Percentiles rank a stretch among this genome's conserved stretches.
Conservation (phyloP, 768 basidiomycete genomes). For the Podaxis mareebaensis region DNA sequence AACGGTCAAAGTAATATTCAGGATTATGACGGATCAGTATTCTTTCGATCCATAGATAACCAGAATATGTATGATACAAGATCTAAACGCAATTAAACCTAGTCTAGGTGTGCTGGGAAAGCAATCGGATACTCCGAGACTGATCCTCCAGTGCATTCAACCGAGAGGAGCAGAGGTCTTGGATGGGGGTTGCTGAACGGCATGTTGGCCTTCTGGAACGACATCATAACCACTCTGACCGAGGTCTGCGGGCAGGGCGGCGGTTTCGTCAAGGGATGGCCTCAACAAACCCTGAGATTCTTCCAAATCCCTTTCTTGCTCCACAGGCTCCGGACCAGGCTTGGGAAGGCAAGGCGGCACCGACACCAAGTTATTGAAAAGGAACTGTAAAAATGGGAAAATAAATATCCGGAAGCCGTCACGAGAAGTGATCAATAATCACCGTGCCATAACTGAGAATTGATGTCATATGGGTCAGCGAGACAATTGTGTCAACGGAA, state of each 20-base stretch:
- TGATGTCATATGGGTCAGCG: conserved; percentile 5
- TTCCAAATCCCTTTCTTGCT: conserved; percentile 50
- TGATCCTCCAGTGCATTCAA: conserved; percentile 13
- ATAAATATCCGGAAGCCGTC: conserved; percentile 8
- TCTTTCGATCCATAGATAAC: neutral
- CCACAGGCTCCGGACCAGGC: conserved; percentile 30
- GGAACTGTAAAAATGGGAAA: conserved; percentile 51
- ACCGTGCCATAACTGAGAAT: conserved; percentile 80
- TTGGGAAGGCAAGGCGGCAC: conserved; percentile 63
- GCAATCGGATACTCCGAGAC: neutral
- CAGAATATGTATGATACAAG: neutral
- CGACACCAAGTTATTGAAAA: conserved; percentile 84
- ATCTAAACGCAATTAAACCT: neutral
- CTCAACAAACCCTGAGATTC: conserved; percentile 55
- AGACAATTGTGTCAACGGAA: neutral
- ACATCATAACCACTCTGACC: conserved; percentile 87
- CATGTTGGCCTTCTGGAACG: conserved; percentile 53
- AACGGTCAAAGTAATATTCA: neutral
- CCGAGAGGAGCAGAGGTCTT: conserved; percentile 3
- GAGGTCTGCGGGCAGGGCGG: conserved; percentile 76
- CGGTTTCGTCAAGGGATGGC: conserved; percentile 72
- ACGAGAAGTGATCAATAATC: conserved; percentile 25
- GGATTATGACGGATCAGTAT: conserved; percentile 6
- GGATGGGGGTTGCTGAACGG: conserved; percentile 18
- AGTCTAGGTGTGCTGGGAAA: neutral